Conservation (phyloP, 2,329 filamentous ascomycete genomes). For the Fusarium sp. region DNA sequence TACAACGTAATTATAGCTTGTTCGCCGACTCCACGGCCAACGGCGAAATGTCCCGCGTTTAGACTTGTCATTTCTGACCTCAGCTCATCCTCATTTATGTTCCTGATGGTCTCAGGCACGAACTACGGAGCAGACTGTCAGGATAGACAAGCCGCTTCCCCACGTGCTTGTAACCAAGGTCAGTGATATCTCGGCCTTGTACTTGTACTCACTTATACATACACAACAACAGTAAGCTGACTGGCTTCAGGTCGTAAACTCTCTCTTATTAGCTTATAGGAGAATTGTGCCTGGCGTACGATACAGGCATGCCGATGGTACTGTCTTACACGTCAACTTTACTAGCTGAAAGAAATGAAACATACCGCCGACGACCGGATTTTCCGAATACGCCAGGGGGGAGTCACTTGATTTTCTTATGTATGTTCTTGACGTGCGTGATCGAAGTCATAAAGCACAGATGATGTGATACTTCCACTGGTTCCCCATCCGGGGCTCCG, state of each 20-base stretch:
- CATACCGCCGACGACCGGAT: not conserved
- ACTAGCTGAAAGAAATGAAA: not conserved
- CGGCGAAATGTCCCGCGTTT: not conserved
- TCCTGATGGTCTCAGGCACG: not conserved
- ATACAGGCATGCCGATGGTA: not conserved
- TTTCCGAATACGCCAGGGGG: not conserved
- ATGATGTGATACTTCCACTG: conserved; percentile 20
- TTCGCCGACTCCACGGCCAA: conserved; percentile 2
- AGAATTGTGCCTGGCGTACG: conserved; percentile 15
- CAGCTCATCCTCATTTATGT: conserved; percentile 6
- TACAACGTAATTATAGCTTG: not conserved
- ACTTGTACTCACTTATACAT: not conserved
- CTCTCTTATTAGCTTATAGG: conserved; percentile 6
- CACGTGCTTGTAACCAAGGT: conserved; percentile 6
- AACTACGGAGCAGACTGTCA: not conserved
- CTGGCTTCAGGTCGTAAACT: not conserved
- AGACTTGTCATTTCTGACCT: conserved; percentile 18
- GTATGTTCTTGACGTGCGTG: not conserved
- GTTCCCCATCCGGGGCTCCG: conserved; percentile 9
- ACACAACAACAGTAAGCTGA: not conserved
- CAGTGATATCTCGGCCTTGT: not conserved
- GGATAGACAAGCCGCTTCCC: conserved; percentile 3
- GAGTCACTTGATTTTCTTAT: conserved; percentile 4
- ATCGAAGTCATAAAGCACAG: conserved; percentile 1
- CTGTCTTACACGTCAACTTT: conserved; percentile 7